A percentile compares a stretch with the other conserved stretches of the same genome.
phyloP scores from a whole-genome alignment of 495 filamentous ascomycete genomes.

The Trichoderma orchidacearum region DNA sequence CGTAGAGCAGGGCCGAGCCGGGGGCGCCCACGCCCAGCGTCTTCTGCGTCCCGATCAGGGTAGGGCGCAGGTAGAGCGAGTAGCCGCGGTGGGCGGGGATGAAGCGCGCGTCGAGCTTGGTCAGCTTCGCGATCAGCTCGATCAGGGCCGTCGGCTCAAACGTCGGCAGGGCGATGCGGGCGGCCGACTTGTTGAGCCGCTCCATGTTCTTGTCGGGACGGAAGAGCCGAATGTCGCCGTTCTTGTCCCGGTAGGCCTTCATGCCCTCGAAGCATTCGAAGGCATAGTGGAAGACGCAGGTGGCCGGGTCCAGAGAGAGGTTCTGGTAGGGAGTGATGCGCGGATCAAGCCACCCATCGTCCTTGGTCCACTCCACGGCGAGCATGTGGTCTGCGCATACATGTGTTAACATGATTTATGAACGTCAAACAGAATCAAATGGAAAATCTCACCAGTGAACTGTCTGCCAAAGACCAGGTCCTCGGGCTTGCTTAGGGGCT shows the following conservation, averaged over 20 bases:
- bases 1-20: slow-evolving; percentile 77
- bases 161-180: slow-evolving; percentile 81
- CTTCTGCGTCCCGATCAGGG: slow-evolving; percentile 90
- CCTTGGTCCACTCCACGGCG: slow-evolving; percentile 80
- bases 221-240: slow-evolving; percentile 70
- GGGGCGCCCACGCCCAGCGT: slow-evolving; percentile 86
- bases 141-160: slow-evolving; percentile 60
- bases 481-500: slow-evolving; percentile 54
- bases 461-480: slow-evolving; percentile 75
- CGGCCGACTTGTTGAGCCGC: slow-evolving; percentile 75
- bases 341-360: slow-evolving; percentile 60
- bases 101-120: slow-evolving; percentile 70
- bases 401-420: not conserved
- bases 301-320: slow-evolving; percentile 86
- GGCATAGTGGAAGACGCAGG: slow-evolving; percentile 96
- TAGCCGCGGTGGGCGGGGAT: slow-evolving; percentile 79
- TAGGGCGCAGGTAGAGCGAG: slow-evolving; percentile 87
- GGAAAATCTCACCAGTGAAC: slow-evolving; percentile 58
- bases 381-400: slow-evolving; percentile 82
- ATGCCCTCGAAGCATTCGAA: slow-evolving; percentile 97
- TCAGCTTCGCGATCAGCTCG: slow-evolving; percentile 66
- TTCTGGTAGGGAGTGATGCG: slow-evolving; percentile 89
- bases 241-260: slow-evolving; percentile 86
- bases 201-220: slow-evolving; percentile 95
- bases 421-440: not conserved